Percentiles rank a stretch among this genome's conserved stretches.
Evolutionary conservation across 2,329 filamentous ascomycete genomes (phyloP).

Genomic region (Aspergillus brunneoviolaceus): DNA sequence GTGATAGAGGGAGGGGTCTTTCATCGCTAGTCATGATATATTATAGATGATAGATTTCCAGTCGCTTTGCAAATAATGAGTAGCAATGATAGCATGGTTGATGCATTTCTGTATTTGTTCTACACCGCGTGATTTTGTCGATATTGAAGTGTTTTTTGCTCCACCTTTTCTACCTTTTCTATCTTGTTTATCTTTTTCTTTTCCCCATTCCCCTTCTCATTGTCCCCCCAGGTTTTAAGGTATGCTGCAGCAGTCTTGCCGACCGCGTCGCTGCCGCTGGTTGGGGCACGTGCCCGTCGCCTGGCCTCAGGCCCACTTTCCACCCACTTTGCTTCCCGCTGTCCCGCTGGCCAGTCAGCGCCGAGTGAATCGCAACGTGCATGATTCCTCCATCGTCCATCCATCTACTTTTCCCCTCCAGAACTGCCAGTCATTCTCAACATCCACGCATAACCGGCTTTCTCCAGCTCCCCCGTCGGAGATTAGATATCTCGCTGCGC

Average conservation of each 20-base stretch:
- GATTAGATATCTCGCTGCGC: too few species aligned
- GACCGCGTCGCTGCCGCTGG: neutral
- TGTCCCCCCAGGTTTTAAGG: neutral
- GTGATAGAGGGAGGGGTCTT: neutral
- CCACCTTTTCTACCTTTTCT: neutral
- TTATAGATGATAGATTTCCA: conserved; percentile 16
- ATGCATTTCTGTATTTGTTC: neutral
- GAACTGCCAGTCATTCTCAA: too few species aligned
- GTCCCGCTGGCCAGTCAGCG: conserved; percentile 15
- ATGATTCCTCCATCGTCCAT: neutral
- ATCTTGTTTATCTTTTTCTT: neutral
- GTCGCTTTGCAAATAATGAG: conserved; percentile 11
- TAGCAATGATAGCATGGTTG: conserved; percentile 13
- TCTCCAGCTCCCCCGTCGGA: too few species aligned
- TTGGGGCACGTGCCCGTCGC: neutral
- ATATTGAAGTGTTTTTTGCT: neutral
- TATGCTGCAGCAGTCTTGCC: too few species aligned
- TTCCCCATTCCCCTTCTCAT: too few species aligned
- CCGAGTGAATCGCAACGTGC: conserved; percentile 17
- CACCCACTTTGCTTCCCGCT: neutral
- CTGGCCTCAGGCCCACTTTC: neutral
- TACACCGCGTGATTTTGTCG: too few species aligned
- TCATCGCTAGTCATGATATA: conserved; percentile 5
- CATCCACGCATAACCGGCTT: neutral
- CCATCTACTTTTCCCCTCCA: neutral